Evolutionary conservation across 192 early-diverging fungal species (phyloP), one percentile per base, ranked within the genome.

Genomic region (Pecoramyces ruminantium): DNA sequence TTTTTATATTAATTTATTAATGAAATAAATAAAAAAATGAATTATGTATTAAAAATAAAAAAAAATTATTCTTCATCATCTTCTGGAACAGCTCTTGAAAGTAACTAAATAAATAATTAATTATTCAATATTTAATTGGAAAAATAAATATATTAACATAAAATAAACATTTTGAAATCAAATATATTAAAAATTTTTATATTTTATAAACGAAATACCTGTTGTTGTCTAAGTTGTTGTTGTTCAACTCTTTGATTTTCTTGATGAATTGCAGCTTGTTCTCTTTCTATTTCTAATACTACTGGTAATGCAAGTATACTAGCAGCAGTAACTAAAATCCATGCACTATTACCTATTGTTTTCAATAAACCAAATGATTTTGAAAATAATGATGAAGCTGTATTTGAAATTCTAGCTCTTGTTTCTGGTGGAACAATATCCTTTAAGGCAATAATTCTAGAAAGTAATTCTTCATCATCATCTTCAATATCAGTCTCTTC

Each of bases 311-410:
- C 89, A 17, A 98, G 85, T 8, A 98, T 86, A 81, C 96, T 83
- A 28, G 93, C 95, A 58, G 89, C 91, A 28, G 95, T 98, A 29
- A 95, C 94, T 28, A 96, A 84, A 16, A 98, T 92, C 96, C 96
- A 98, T 38, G 92, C 89, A 28, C 90, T 90, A 85, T 94, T 95
- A 29, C 95, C 95, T 28, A 92, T 87, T 84, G 94, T 88, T 27
- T 87, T 86, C 30, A 89, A 86, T 38, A 89, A 87, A 78, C 86
- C 84, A 80, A 83, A 85, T 30, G 92, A 88, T 88, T 89, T 92
- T 67, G 86, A 87, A 51, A 85, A 86, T 30, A 92, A 81, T 0
- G 87, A 86, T n/a, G 88, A 85, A 39, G 89, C 86, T n/a, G 87
- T 84, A 77, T 85, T 84, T 16, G 90, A 87, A 29, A 95, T 84